phyloP scores from a whole-genome alignment of 2,329 filamentous ascomycete species.

The Aspergillus felis region DNA sequence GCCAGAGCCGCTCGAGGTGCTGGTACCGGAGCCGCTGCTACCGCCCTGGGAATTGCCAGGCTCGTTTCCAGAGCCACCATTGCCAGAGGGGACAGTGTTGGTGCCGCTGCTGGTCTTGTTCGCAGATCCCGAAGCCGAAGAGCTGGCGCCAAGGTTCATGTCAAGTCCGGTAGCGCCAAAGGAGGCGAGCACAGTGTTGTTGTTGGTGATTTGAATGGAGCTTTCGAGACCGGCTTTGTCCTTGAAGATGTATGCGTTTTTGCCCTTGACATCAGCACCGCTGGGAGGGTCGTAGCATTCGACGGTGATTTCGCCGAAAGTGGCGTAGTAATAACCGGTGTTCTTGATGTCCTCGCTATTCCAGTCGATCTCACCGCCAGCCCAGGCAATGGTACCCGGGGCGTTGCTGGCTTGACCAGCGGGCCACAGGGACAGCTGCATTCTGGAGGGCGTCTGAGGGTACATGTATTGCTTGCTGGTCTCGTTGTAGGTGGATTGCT shows the following conservation, averaged over 20 bases:
- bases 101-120: conserved; percentile 9
- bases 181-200: conserved; percentile 71
- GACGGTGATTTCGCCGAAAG: conserved; percentile 71
- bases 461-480: conserved; percentile 78
- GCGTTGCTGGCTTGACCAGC: conserved; percentile 76
- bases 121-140: conserved; percentile 5
- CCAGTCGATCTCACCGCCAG: conserved; percentile 89
- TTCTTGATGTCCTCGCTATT: conserved; percentile 71
- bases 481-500: conserved; percentile 79
- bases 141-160: conserved; percentile 44
- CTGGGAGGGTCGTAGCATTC: conserved; percentile 82
- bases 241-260: conserved; percentile 71
- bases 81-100: conserved; percentile 31
- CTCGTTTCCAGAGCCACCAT: conserved; percentile 30
- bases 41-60: conserved; percentile 16
- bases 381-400: conserved; percentile 83
- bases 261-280: conserved; percentile 58
- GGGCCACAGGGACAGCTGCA: conserved; percentile 95
- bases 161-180: conserved; percentile 78
- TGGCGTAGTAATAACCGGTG: conserved; percentile 84
- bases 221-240: conserved; percentile 64
- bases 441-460: conserved; percentile 85
- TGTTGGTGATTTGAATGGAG: conserved; percentile 71
- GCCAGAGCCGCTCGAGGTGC: conserved; percentile 10
- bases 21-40: conserved; percentile 11